Evolutionary conservation across 352 stramenopile species (phyloP), one percentile per base, ranked within the genome.

Genomic region (Phytophthora kernoviae): DNA sequence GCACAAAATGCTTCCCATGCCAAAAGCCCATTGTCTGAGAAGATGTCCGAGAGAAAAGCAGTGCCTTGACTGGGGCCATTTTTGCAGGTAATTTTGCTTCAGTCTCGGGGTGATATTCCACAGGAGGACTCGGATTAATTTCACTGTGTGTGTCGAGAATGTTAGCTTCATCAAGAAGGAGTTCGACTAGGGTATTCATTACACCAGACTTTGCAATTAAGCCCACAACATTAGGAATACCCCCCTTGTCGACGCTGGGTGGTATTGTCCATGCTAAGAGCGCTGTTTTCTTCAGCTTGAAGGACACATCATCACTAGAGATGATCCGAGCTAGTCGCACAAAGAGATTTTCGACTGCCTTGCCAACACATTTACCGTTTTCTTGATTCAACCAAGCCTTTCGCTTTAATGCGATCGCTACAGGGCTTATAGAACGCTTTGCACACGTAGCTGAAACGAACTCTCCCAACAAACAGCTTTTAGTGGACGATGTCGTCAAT

Each of bases 321-420:
- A 84, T 37, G 36, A 86, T 46, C 14, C 76, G 70, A 15, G 74
- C 58, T 18, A 82, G 34, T 14, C 74, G 73, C 34, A 88, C 56
- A 48, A 77, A 88, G 14, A 88, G 58, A 48, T 86, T 88, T 42
- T 88, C 78, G n/a, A 86, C 53, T 8, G 60, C 50, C 18, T 73
- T 70, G n/a, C 37, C 27, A 17, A 68, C 37, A 4, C 20, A n/a
- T 44, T 64, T 62, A 20, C 18, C 22, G 21, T 48, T 45, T 24
- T 49, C 12, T 55, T 44, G 27, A 36, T 24, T 37, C 7, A 58
- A 15, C 15, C n/a, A 44, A 11, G 44, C 39, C 4, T 15, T 17
- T 61, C 33, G 42, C 3, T 6, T 41, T 48, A 26, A 43, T 41
- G 15, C 26, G 22, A n/a, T 18, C 34, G 20, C n/a, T 32, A 6